Conservation (phyloP, 2,329 filamentous ascomycete species). For the Coniochaeta sp. region DNA sequence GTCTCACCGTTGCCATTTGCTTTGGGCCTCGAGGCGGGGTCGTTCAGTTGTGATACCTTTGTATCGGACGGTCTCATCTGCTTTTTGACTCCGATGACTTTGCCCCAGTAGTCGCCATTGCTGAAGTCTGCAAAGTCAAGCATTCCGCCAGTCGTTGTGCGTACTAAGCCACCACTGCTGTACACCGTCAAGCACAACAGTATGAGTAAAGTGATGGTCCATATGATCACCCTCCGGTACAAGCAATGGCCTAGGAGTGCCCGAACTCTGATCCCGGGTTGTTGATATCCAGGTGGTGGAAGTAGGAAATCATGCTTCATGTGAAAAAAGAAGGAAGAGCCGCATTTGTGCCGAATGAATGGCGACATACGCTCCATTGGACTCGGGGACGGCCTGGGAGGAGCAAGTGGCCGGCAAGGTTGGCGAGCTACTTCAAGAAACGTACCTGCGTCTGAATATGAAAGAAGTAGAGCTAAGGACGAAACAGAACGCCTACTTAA, state of each 20-base stretch:
- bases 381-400: not conserved
- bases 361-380: not conserved
- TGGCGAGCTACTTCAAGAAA: not conserved
- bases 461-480: not conserved
- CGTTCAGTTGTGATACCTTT: conserved; percentile 4
- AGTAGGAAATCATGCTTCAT: not conserved
- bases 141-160: conserved; percentile 12
- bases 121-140: conserved; percentile 14
- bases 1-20: conserved; percentile 8
- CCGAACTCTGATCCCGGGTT: conserved; percentile 32
- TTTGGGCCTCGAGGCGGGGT: conserved; percentile 4
- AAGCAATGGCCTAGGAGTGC: conserved; percentile 42
- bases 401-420: not conserved
- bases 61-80: conserved; percentile 8
- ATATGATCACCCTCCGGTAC: conserved; percentile 44
- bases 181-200: conserved; percentile 33
- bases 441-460: not conserved
- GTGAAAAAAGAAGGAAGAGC: not conserved
- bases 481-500: not conserved
- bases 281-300: conserved; percentile 14
- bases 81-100: conserved; percentile 4
- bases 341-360: not conserved
- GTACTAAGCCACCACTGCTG: conserved; percentile 17
- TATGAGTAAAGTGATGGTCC: conserved; percentile 33
- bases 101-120: not conserved